Percentiles rank a stretch among this genome's conserved stretches.
These are phyloP conservation scores for Termitomyces sp. DNA, from an alignment of 768 basidiomycete genomes.

Conservation along the genomic window DNA sequence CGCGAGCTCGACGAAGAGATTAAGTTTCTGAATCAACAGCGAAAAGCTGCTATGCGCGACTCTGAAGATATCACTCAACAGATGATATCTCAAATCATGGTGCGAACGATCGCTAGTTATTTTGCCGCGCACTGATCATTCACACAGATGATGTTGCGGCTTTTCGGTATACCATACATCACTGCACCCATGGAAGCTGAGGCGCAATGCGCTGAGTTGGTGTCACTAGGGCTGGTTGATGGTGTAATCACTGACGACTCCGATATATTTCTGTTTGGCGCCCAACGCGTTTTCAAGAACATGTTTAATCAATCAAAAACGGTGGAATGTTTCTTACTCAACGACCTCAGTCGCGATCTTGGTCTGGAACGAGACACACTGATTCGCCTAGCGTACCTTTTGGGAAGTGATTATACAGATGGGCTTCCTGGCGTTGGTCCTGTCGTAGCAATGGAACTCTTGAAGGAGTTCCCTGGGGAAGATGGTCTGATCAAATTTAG, in stretches of 20 bases:
- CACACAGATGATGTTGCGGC: slow-evolving; percentile 77
- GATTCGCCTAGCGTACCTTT: slow-evolving; percentile 85
- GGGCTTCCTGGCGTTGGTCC: slow-evolving; percentile 92
- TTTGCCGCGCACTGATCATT: not conserved
- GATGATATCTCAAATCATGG: slow-evolving; percentile 87
- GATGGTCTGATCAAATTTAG: slow-evolving; percentile 84
- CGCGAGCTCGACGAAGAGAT: slow-evolving; percentile 94
- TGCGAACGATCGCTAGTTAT: slow-evolving; percentile 17
- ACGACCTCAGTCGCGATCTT: slow-evolving; percentile 84
- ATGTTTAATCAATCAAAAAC: slow-evolving; percentile 99
- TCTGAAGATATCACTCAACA: slow-evolving; percentile 94
- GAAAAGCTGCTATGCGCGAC: slow-evolving; percentile 87
- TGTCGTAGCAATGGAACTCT: slow-evolving; percentile 92
- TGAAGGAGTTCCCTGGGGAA: slow-evolving; percentile 89
- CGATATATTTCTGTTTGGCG: slow-evolving; percentile 98
- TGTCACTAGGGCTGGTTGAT: slow-evolving; percentile 82
- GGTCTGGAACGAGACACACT: slow-evolving; percentile 84
- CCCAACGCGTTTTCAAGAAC: slow-evolving; percentile 93
- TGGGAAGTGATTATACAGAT: slow-evolving; percentile 96
- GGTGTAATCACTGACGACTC: slow-evolving; percentile 99
- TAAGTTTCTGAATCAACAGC: slow-evolving; percentile 70
- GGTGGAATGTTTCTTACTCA: slow-evolving; percentile 88
- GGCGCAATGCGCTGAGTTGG: slow-evolving; percentile 94
- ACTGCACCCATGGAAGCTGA: slow-evolving; percentile 99
- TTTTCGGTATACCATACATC: slow-evolving; percentile 97